Evolutionary conservation across 768 basidiomycete genomes (phyloP).

Genomic region (Collybia nuda): DNA sequence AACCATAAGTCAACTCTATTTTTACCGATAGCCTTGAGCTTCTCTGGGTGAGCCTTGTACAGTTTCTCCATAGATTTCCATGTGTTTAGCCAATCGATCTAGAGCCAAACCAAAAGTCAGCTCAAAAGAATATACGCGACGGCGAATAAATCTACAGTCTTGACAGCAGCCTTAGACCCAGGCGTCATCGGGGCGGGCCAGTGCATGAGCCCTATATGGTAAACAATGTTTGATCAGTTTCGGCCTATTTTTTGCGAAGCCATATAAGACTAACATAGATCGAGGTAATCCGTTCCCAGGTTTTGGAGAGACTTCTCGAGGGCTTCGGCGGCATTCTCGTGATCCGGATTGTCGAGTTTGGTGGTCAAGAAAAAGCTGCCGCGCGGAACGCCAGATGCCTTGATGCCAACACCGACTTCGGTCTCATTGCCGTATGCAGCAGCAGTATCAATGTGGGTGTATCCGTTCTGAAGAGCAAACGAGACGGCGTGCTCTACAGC

Average conservation of each 20-base stretch:
- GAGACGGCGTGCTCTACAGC: constrained; percentile 74
- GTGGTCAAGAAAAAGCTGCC: constrained; percentile 79
- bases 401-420: constrained; percentile 83
- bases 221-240: not conserved
- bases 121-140: not conserved
- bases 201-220: constrained; percentile 74
- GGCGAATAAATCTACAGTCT: constrained; percentile 26
- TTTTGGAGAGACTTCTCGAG: constrained; percentile 66
- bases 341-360: constrained; percentile 66
- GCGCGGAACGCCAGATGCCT: constrained; percentile 69
- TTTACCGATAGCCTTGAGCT: constrained; percentile 74
- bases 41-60: constrained; percentile 62
- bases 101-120: not conserved
- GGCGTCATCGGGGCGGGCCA: constrained; percentile 78
- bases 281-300: constrained; percentile 75
- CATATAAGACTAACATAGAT: constrained; percentile 55
- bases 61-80: constrained; percentile 79
- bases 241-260: not conserved
- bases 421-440: constrained; percentile 71
- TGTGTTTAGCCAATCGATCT: constrained; percentile 68
- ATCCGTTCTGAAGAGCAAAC: constrained; percentile 71
- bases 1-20: constrained; percentile 2
- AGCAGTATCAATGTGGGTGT: constrained; percentile 73
- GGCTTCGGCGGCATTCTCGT: constrained; percentile 56
- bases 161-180: constrained; percentile 51